A percentile compares a stretch with the other conserved stretches of the same genome.
These are phyloP conservation scores for Ascochyta clinopodiicola DNA, from an alignment of 2,329 filamentous ascomycete species.

Conservation along the genomic window DNA sequence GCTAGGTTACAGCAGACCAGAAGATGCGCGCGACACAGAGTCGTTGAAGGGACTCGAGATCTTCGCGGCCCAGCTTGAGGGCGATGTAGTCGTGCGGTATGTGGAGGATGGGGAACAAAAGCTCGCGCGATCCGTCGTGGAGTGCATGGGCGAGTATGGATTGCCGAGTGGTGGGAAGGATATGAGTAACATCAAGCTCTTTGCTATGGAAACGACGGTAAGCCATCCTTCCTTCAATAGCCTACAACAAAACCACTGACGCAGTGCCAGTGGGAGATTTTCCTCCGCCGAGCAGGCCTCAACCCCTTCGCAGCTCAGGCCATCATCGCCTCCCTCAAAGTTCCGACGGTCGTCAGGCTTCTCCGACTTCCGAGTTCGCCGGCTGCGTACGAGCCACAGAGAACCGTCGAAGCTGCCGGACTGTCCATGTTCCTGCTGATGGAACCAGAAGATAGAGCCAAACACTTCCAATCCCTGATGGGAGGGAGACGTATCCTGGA, in stretches of 20 bases:
- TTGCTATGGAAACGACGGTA: conserved; percentile 64
- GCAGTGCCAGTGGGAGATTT: conserved; percentile 64
- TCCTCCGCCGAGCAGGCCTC: conserved; percentile 69
- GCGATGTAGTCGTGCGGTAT: conserved; percentile 48
- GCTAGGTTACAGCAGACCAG: conserved; percentile 26
- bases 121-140: conserved; percentile 44
- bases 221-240: background rate
- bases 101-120: conserved; percentile 52
- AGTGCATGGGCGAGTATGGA: conserved; percentile 45
- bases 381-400: background rate
- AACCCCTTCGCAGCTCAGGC: conserved; percentile 76
- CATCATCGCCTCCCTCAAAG: conserved; percentile 56
- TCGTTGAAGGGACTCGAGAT: conserved; percentile 58
- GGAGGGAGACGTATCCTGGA: conserved; percentile 62
- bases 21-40: conserved; percentile 52
- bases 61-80: conserved; percentile 54
- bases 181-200: conserved; percentile 45
- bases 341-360: conserved; percentile 19
- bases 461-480: conserved; percentile 59
- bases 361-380: conserved; percentile 12
- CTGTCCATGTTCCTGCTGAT: conserved; percentile 66
- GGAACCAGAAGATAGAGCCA: conserved; percentile 57
- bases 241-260: background rate
- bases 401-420: conserved; percentile 42
- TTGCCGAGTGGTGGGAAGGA: conserved; percentile 35